Evolutionary conservation across 2,329 filamentous ascomycete species (phyloP), one percentile per base, ranked within the genome.

Genomic region (Didymella segeticola): DNA sequence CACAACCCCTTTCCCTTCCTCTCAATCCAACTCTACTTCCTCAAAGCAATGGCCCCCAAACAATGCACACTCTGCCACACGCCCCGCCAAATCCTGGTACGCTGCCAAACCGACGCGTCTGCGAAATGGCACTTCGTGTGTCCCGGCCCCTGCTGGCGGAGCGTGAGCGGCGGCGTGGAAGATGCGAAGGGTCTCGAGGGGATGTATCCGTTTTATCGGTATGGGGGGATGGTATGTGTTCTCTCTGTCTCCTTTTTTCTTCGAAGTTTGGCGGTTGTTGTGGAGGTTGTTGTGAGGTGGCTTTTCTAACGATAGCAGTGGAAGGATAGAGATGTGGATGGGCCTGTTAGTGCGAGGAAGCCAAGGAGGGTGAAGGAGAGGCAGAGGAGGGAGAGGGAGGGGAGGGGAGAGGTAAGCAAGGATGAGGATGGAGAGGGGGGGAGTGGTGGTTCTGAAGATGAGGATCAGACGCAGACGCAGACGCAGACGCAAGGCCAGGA

Each of bases 101-200:
- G 77, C 41, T 79, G 77, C 60, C 76, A 77, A 53, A 75, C 76
- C 49, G 76, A 79, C 60, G 61, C 67, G 0, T 71, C 70, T 2
- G 57, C 51, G 4, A 70, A 62, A 52, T 79, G 78, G 78, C 70
- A 79, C 57, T 76, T 80, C 46, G 70, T 80, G 8, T 79, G 78
- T 54, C 73, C 77, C 0, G 75, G 76, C 4, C 57, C 64, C 14
- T 79, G 78, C 65, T 80, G 78, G 78, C 69, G 68, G 26, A 61
- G 66, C 2, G 76, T 79, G 1, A 77, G 73, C 1, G 78, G 78
- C n/a, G 77, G 77, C 6, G 67, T 75, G 2, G 73, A 77, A 30
- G 78, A 80, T 58, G 78, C 64, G 4, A 53, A 56, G 19, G 64
- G 64, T 1, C 17, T 67, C 11, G 45, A 63, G 33, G 62, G 56